Base-by-base conservation (phyloP, 2,329 filamentous ascomycete species). In the Neonectria hederae region DNA sequence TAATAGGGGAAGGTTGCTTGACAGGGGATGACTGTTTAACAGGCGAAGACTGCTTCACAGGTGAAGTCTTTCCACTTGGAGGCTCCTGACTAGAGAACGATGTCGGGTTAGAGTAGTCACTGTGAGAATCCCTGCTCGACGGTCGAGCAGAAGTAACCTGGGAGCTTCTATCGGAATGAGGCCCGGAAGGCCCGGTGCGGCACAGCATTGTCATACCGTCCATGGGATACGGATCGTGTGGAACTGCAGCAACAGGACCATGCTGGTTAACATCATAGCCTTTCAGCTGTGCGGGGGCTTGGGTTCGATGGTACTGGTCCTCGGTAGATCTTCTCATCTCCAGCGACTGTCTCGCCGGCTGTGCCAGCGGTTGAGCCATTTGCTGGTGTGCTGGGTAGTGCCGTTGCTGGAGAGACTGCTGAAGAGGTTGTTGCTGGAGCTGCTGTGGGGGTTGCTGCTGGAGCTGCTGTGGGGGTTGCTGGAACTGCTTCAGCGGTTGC, bases 121-220 rank as follows among this genome's bases (percentile, higher is more conserved):
- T 98, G 71, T 92, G 90, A 53, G 93, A 96, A 74, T 97, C 94
- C 69, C 92, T 89, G 77, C 93, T 97, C 14, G 91, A 91, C 51
- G 94, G 93, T 49, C 94, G 87, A 54, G 87, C 89, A 24, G 89
- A 89, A 22, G 86, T 85, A 26, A 82, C 74, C 26, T 83, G 79
- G 5, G 82, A 82, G 65, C 79, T 80, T 38, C 77, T 79, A 85
- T 94, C 79, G 81, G 87, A 80, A 17, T 76, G 74, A 42, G 90
- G 87, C 4, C 89, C 91, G 48, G 92, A 89, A 62, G 90, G 87
- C 6, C 90, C 91, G 42, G 92, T 90, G 64, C 94, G 89, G 79
- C 95, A 98, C 67, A 97, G 91, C 88, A 98, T 97, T 0, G 95
- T 97, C 94, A 98, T 98, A 5, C 94, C 95, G 76, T 98, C 95